Conservation (phyloP, 2,329 filamentous ascomycete genomes). For the Rhinocladiella mackenziei region DNA sequence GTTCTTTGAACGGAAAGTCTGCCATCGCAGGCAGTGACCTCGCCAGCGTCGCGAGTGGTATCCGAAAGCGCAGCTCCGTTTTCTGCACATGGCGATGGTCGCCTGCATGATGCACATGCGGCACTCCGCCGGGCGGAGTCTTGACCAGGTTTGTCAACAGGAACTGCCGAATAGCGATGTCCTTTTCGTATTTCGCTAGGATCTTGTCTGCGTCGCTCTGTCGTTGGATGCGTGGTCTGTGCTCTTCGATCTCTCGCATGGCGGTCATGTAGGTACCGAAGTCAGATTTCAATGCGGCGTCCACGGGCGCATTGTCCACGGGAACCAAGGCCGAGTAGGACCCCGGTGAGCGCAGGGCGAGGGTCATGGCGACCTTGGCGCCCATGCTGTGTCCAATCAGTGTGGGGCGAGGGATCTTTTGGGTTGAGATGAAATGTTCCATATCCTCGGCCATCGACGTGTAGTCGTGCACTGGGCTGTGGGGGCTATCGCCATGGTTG, state of each 20-base stretch:
- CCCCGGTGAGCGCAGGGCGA: slow-evolving; percentile 68
- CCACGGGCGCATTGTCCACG: slow-evolving; percentile 89
- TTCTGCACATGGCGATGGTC: slow-evolving; percentile 35
- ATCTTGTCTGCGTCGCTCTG: slow-evolving; percentile 27
- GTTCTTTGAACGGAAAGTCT: slow-evolving; percentile 81
- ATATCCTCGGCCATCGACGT: slow-evolving; percentile 77
- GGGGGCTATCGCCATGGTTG: slow-evolving; percentile 89
- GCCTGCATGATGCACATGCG: slow-evolving; percentile 43
- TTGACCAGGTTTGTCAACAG: slow-evolving; percentile 72
- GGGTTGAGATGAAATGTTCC: slow-evolving; percentile 68
- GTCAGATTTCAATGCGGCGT: slow-evolving; percentile 67
- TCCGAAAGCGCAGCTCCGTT: slow-evolving; percentile 65
- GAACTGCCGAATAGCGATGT: slow-evolving; percentile 79
- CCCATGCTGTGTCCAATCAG: slow-evolving; percentile 97
- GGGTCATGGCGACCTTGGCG: slow-evolving; percentile 85
- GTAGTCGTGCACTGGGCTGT: slow-evolving; percentile 74
- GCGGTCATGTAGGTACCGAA: slow-evolving; percentile 78
- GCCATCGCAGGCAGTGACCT: slow-evolving; percentile 69
- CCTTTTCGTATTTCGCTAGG: slow-evolving; percentile 39
- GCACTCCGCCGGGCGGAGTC: slow-evolving; percentile 1
- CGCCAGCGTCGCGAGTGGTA: slow-evolving; percentile 70
- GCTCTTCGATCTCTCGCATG: slow-evolving; percentile 72
- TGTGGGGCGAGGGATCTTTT: slow-evolving; percentile 63
- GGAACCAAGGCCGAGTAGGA: slow-evolving; percentile 68
- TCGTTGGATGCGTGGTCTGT: slow-evolving; percentile 12